Base-by-base conservation (phyloP, 768 basidiomycete species). In the Lactarius akahatsu region DNA sequence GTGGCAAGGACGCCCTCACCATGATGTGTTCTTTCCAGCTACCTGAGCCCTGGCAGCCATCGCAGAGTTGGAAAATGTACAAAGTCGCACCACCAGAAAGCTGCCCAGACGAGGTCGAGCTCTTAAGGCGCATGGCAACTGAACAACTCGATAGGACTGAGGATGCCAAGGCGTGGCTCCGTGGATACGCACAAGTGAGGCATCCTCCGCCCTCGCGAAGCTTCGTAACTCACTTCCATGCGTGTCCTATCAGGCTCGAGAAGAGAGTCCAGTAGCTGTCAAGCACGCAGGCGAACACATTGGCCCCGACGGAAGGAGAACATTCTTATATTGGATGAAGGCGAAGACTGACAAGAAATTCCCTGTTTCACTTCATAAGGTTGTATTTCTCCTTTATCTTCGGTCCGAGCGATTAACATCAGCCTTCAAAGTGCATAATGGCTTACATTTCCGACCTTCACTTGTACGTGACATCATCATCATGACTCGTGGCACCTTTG, bases 1-100 rank as follows among this genome's bases (percentile, higher is more conserved):
- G 77, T 50, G 84, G 84, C 26, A 76, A 75, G 55, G 74, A 77
- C 15, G 77, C 84, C 65, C 85, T 84, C 74, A 81, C 88, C 43
- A 79, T 92, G 76, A 74, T 90, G 66, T 92, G 90, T 74, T 93
- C 91, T 2, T 94, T 92, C 80, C 90, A 93, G 66, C 81, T 79
- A 60, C 88, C 89, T 7, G 92, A 94, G 72, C 86, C 85, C 11
- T 85, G 85, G 82, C 90, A 91, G 73, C 90, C 86, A 2, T 73
- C 77, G 10, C 80, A 86, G 71, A 87, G 89, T 69, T 87, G 84
- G 82, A 77, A 83, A 5, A 86, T 90, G 81, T 91, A 90, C 0
- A 61, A 81, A 20, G 84, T 81, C 5, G 78, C 80, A 7, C 72
- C 71, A 26, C 86, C 90, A 0, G 88, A 91, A 38, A 77, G 85